Evolutionary conservation across 192 early-diverging fungal species (phyloP), one percentile per base, ranked within the genome.

Genomic region (Rhizophagus prolifer): DNA sequence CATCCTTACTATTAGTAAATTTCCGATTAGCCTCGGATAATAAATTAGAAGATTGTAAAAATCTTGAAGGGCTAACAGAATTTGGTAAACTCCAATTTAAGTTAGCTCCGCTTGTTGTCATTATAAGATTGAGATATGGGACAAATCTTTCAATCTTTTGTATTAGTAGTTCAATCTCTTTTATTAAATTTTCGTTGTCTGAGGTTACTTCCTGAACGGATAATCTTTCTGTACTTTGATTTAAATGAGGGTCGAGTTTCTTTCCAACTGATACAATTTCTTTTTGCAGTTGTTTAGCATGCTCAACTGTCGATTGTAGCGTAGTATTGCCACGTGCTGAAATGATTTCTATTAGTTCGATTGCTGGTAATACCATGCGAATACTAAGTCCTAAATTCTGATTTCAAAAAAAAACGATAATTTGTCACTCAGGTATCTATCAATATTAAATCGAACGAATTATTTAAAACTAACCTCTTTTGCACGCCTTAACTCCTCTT

Each of bases 261-360:
- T 61, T 50, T 14, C 81, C 79, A 69, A 91, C 88, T 8, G 62
- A 70, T 3, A 87, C 80, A 34, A 91, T 88, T 59, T 91, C 85
- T 12, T 60, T 76, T 58, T 87, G 86, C 59, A 92, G 79, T 19
- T 82, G 70, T 31, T 80, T 76, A 21, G 88, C 89, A 16, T 90
- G 85, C 30, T 85, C 85, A 28, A 89, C 78, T 0, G 88, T 88
- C 3, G 91, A 82, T 25, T 86, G 80, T 54, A 91, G 79, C 13
- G 87, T 82, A 9, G 82, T 86, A 74, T 92, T 88, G 0, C 90
- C 90, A 70, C 89, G 86, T 10, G 90, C 89, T 1, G 87, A 85
- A 47, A 88, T 85, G 14, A 88, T 85, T 44, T 88, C 89, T 50
- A 92, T 85, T 16, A 90, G 82, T 79, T 93, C 91, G 67, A 93